A percentile compares a stretch with the other conserved stretches of the same genome.
phyloP scores from a whole-genome alignment of 2,329 filamentous ascomycete species.

The Ophiosphaerella korrae region DNA sequence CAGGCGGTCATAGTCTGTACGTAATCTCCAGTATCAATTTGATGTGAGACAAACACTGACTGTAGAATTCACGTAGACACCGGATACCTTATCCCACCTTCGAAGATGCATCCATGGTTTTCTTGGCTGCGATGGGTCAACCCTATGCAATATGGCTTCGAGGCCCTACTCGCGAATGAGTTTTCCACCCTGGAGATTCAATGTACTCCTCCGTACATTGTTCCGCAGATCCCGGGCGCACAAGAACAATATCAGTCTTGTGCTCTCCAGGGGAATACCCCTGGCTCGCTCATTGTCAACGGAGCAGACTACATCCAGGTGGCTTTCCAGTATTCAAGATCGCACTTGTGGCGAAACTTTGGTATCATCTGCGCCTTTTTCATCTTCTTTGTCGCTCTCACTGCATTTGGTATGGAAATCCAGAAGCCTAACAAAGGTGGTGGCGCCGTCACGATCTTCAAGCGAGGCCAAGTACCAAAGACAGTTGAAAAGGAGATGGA shows the following conservation, averaged over 20 bases:
- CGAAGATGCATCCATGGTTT: conserved; percentile 50
- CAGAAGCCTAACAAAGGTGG: conserved; percentile 65
- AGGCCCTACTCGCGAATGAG: conserved; percentile 72
- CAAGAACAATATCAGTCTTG: conserved; percentile 62
- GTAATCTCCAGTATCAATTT: too few species aligned
- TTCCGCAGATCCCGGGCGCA: conserved; percentile 58
- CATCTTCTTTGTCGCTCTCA: conserved; percentile 54
- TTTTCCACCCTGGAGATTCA: conserved; percentile 64
- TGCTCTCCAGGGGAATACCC: conserved; percentile 61
- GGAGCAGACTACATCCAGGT: conserved; percentile 62
- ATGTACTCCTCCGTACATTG: conserved; percentile 61
- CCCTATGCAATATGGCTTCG: conserved; percentile 72
- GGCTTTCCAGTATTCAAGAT: conserved; percentile 60
- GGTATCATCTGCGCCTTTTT: conserved; percentile 59
- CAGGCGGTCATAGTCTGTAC: conserved; percentile 47
- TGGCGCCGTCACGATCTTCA: conserved; percentile 65
- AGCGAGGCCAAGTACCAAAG: conserved; percentile 67
- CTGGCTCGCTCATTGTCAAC: conserved; percentile 58
- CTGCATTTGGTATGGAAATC: conserved; percentile 52
- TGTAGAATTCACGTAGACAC: conserved; percentile 11
- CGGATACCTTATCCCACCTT: conserved; percentile 47
- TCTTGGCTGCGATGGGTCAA: conserved; percentile 51
- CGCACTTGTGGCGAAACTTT: conserved; percentile 66
- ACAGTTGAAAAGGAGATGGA: conserved; percentile 63
- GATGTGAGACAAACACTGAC: too few species aligned